These are phyloP conservation scores for Ogataea polymorpha DNA, from an alignment of 805 yeast species.

Conservation along the genomic window DNA sequence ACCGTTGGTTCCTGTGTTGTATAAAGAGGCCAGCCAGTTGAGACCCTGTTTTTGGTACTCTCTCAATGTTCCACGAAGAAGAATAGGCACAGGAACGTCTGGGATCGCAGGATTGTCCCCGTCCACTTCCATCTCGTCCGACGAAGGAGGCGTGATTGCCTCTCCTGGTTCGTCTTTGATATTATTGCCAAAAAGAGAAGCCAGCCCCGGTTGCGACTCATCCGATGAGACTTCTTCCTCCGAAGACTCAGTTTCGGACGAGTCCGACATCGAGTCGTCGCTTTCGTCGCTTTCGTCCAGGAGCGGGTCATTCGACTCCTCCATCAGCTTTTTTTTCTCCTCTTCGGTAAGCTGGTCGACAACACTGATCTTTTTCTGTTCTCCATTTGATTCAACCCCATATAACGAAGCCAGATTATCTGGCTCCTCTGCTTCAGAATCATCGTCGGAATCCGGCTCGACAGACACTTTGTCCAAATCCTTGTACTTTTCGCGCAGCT, in stretches of 20 bases:
- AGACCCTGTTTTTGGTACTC: slow-evolving; percentile 94
- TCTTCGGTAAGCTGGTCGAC: slow-evolving; percentile 30
- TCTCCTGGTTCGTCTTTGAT: slow-evolving; percentile 35
- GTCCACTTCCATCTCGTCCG: slow-evolving; percentile 31
- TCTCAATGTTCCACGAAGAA: slow-evolving; percentile 78
- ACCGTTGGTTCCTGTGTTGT: slow-evolving; percentile 91
- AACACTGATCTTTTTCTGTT: slow-evolving; percentile 11
- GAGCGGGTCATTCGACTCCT: slow-evolving; percentile 20
- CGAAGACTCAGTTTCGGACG: slow-evolving; percentile 17
- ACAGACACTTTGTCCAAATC: slow-evolving; percentile 30
- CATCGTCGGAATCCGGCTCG: slow-evolving; percentile 18
- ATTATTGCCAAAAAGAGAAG: slow-evolving; percentile 36
- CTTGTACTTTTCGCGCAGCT: slow-evolving; percentile 55
- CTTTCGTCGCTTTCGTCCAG: slow-evolving; percentile 21
- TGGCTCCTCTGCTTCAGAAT: slow-evolving; percentile 18
- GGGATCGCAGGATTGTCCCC: slow-evolving; percentile 39
- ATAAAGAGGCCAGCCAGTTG: slow-evolving; percentile 94
- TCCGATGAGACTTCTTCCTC: slow-evolving; percentile 17
- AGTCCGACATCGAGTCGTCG: slow-evolving; percentile 19
- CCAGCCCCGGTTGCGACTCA: slow-evolving; percentile 28
- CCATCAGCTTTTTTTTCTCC: slow-evolving; percentile 19
- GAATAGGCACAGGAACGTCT: slow-evolving; percentile 75
- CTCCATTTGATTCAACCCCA: slow-evolving; percentile 19
- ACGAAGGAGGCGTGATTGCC: slow-evolving; percentile 33
- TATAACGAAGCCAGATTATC: slow-evolving; percentile 34